Conservation (phyloP, 164 flowering plant species). For the Saururus chinensis region DNA sequence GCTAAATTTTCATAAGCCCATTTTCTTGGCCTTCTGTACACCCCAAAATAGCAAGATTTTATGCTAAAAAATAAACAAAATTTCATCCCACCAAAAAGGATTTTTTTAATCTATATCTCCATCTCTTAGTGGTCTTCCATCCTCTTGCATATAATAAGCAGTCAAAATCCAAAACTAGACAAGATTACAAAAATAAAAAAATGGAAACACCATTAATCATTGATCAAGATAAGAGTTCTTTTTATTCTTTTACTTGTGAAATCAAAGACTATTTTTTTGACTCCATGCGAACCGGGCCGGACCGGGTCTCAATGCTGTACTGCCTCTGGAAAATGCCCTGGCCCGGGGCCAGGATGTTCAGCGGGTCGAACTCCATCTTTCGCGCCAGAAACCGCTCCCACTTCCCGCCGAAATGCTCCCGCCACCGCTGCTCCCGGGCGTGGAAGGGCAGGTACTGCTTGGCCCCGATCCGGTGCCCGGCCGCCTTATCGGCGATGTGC, state of each 20-base stretch:
- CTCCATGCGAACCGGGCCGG: background rate
- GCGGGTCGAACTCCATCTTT: slow-evolving; percentile 65
- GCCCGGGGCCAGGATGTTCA: slow-evolving; percentile 75
- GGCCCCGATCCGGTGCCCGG: slow-evolving; percentile 26
- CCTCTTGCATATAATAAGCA: background rate
- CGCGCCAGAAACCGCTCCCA: slow-evolving; percentile 57
- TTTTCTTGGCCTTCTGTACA: too few relatives aligned
- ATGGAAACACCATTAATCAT: background rate
- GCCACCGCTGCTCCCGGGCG: slow-evolving; percentile 55
- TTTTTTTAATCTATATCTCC: background rate
- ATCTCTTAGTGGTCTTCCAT: background rate
- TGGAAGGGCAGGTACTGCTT: slow-evolving; percentile 77
- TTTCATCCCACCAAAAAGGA: too few relatives aligned
- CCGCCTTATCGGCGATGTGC: slow-evolving; percentile 8
- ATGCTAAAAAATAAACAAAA: too few relatives aligned
- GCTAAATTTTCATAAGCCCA: too few relatives aligned
- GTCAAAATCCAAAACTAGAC: background rate
- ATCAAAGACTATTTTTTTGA: background rate
- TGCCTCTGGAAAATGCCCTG: slow-evolving; percentile 62
- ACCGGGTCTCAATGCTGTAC: background rate
- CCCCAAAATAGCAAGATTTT: too few relatives aligned
- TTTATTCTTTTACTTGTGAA: too few relatives aligned
- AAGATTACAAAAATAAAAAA: background rate
- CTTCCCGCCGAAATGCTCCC: slow-evolving; percentile 57
- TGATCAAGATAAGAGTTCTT: background rate